Evolutionary conservation across 352 stramenopile species (phyloP), one percentile per base, ranked within the genome.

Genomic region (Globisporangium megalacanthum): DNA sequence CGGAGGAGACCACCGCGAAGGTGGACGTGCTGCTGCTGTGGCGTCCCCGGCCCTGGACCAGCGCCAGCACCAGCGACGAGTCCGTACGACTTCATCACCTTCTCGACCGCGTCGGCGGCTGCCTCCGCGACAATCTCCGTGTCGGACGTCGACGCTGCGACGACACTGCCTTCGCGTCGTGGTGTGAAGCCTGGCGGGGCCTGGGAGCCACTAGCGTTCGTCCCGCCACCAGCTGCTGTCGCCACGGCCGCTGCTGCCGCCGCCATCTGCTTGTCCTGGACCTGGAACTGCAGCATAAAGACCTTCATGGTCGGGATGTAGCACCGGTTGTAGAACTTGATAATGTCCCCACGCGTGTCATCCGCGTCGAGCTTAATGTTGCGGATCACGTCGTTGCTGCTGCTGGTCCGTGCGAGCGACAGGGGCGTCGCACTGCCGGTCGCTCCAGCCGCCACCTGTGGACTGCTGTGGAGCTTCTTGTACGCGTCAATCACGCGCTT

Each of bases 321-420:
- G 63, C 80, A 92, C 11, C 79, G 70, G 54, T 93, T 95, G 72
- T 95, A 95, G 52, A 94, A 95, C 69, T 92, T 93, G 69, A 95
- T 93, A 57, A 95, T 89, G 54, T 95, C 83, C 35, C 85, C 85
- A n/a, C 70, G 70, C 6, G 70, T 72, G 42, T 80, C 50, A 37
- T 72, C 61, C 41, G 73, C 64, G 37, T 92, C 81, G 7, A 94
- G 62, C 52, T 85, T 83, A 58, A 94, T 91, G 29, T 79, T 76
- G n/a, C 83, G 73, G 11, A 89, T 90, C n/a, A 91, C 66, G 36
- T 86, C 78, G 51, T 85, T 75, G 17, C 67, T 72, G 48, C 68
- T 80, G 0, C 35, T 29, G 25, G 25, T 13, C 35, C 77, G 69
- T 5, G 69, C 59, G 2, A 79, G 56, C 39, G 74, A 66, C 6